Percentiles rank a stretch among this genome's conserved stretches.
These are phyloP conservation scores for Fusarium sp. DNA, from an alignment of 2,329 filamentous ascomycete species.

Conservation along the genomic window DNA sequence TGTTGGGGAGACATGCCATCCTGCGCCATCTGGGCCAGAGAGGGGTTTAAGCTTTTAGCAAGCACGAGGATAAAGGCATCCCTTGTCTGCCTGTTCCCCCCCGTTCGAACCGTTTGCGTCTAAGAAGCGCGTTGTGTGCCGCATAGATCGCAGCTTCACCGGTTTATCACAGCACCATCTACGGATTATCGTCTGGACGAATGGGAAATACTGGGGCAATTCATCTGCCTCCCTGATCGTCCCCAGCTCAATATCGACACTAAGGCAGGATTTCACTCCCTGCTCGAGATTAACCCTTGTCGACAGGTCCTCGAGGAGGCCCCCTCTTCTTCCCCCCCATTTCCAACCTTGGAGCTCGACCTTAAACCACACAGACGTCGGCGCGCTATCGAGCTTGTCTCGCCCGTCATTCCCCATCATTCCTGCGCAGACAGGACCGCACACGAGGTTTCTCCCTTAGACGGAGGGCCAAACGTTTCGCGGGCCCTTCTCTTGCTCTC, in stretches of 20 bases:
- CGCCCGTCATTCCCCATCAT: conserved; percentile 51
- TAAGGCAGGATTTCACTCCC: conserved; percentile 18
- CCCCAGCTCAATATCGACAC: conserved; percentile 10
- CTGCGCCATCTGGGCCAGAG: neutral
- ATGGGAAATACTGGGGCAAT: conserved; percentile 10
- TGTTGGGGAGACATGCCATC: conserved; percentile 3
- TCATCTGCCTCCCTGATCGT: conserved; percentile 22
- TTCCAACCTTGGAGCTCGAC: neutral
- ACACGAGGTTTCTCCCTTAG: conserved; percentile 48
- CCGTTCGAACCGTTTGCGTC: neutral
- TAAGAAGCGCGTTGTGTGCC: neutral
- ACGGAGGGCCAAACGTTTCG: conserved; percentile 34
- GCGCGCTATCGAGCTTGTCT: conserved; percentile 46
- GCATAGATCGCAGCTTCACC: neutral
- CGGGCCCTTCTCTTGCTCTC: conserved; percentile 25
- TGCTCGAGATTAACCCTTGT: conserved; percentile 19
- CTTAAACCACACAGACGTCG: conserved; percentile 10
- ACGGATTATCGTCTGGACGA: neutral
- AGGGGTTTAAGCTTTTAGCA: neutral
- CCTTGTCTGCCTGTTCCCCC: neutral
- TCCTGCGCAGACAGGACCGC: conserved; percentile 29
- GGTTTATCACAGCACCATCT: neutral
- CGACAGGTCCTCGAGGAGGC: neutral
- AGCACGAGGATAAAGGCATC: neutral
- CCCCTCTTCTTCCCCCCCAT: neutral